These are phyloP conservation scores for Diaporthe australafricana DNA, from an alignment of 2,329 filamentous ascomycete species.

Conservation along the genomic window DNA sequence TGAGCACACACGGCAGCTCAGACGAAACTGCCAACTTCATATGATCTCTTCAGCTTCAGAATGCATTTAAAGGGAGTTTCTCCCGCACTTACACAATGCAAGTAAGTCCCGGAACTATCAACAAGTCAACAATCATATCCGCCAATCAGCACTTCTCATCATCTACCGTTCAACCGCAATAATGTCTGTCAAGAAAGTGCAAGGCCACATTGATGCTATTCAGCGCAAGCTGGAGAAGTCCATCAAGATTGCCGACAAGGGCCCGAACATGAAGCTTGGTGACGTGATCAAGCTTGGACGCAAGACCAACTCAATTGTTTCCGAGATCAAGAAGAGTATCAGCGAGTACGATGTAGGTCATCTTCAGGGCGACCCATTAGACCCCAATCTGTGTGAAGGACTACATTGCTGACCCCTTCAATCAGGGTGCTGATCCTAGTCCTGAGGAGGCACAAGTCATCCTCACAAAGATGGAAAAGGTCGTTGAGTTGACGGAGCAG, in stretches of 20 bases:
- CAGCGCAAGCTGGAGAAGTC: slow-evolving; percentile 44
- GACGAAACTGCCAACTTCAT: neutral
- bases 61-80: neutral
- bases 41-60: neutral
- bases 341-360: slow-evolving; percentile 42
- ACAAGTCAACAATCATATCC: neutral
- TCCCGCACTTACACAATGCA: neutral
- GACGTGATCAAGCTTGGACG: slow-evolving; percentile 44
- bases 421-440: slow-evolving; percentile 38
- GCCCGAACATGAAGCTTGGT: slow-evolving; percentile 39
- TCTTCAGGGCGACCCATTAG: neutral
- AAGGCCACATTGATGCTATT: slow-evolving; percentile 41
- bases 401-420: neutral
- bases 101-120: neutral
- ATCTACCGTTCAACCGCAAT: slow-evolving; percentile 2
- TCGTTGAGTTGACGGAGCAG: slow-evolving; percentile 42
- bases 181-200: slow-evolving; percentile 40
- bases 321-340: slow-evolving; percentile 44
- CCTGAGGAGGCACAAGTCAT: slow-evolving; percentile 41
- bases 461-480: slow-evolving; percentile 40
- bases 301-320: slow-evolving; percentile 44
- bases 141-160: neutral
- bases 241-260: slow-evolving; percentile 43
- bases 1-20: neutral
- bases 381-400: neutral